phyloP scores from a whole-genome alignment of 495 filamentous ascomycete species.

The Clavariopsis aquatica region DNA sequence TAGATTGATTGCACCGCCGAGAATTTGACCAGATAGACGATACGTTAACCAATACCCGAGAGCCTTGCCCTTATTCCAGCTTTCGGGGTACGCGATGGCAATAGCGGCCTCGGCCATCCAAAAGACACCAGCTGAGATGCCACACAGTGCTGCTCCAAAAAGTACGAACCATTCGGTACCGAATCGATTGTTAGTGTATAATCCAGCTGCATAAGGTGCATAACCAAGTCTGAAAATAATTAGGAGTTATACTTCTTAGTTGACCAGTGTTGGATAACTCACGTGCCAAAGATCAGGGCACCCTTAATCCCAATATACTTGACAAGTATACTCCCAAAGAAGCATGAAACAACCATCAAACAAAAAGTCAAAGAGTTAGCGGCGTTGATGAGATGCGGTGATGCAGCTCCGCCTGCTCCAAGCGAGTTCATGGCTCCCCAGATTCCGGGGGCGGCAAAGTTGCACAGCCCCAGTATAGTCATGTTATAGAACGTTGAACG shows the following conservation, averaged over 20 bases:
- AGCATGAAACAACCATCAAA: conserved; percentile 66
- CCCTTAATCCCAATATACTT: conserved; percentile 64
- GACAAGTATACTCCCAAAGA: conserved; percentile 56
- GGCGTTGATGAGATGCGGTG: conserved; percentile 67
- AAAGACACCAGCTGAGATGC: conserved; percentile 65
- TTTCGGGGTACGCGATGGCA: conserved; percentile 65
- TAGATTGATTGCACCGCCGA: conserved; percentile 65
- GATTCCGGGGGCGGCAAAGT: conserved; percentile 64
- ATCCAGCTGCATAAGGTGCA: conserved; percentile 63
- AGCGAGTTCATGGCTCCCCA: conserved; percentile 72
- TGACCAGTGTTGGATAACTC: too few relatives aligned
- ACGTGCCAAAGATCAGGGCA: conserved; percentile 63
- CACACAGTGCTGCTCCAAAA: conserved; percentile 65
- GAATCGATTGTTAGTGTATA: conserved; percentile 69
- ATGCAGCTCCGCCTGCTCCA: conserved; percentile 63
- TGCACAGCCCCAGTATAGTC: conserved; percentile 62
- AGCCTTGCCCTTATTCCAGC: conserved; percentile 60
- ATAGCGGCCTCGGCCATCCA: conserved; percentile 70
- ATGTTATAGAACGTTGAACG: conserved; percentile 65
- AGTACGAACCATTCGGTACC: conserved; percentile 63
- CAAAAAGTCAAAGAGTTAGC: conserved; percentile 68
- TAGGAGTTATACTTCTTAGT: neutral
- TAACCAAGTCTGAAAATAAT: conserved; percentile 53
- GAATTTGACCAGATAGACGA: conserved; percentile 61
- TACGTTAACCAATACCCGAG: conserved; percentile 64